These are phyloP conservation scores for Arabidopsis arenosa DNA, from an alignment of 345 rosid genomes.

Conservation along the genomic window DNA sequence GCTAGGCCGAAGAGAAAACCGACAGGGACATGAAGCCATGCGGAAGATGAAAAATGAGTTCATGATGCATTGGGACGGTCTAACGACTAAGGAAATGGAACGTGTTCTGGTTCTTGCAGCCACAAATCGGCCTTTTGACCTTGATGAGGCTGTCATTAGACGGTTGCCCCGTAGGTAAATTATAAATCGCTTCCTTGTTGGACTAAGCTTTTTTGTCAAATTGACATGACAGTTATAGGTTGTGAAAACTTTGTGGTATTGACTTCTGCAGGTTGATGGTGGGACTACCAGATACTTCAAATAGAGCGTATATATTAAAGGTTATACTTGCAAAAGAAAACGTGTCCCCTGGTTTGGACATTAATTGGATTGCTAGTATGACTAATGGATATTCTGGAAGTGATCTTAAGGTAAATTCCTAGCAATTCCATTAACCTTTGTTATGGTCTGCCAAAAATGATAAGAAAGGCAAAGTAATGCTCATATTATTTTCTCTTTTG, in stretches of 20 bases:
- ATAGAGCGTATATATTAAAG: constrained; percentile 76
- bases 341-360: constrained; percentile 71
- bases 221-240: background rate
- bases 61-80: constrained; percentile 96
- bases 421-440: constrained; percentile 2
- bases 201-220: constrained; percentile 9
- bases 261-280: constrained; percentile 74
- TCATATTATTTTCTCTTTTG: constrained; percentile 4
- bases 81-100: constrained; percentile 80
- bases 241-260: constrained; percentile 20
- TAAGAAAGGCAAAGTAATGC: background rate
- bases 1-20: constrained; percentile 89
- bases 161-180: constrained; percentile 79
- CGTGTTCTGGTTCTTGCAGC: constrained; percentile 94
- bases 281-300: constrained; percentile 83
- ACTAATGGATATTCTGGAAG: constrained; percentile 95
- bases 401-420: constrained; percentile 71
- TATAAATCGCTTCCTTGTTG: constrained; percentile 8
- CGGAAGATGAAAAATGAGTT: constrained; percentile 96
- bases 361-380: constrained; percentile 75
- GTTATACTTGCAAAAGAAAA: constrained; percentile 87
- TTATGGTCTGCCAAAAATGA: background rate
- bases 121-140: constrained; percentile 94
- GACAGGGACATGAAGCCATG: constrained; percentile 89
- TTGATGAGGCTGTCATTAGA: constrained; percentile 97